Percentiles rank a stretch among this genome's conserved stretches.
These are phyloP conservation scores for Cercospora zeina DNA, from an alignment of 2,329 filamentous ascomycete species.

Conservation along the genomic window DNA sequence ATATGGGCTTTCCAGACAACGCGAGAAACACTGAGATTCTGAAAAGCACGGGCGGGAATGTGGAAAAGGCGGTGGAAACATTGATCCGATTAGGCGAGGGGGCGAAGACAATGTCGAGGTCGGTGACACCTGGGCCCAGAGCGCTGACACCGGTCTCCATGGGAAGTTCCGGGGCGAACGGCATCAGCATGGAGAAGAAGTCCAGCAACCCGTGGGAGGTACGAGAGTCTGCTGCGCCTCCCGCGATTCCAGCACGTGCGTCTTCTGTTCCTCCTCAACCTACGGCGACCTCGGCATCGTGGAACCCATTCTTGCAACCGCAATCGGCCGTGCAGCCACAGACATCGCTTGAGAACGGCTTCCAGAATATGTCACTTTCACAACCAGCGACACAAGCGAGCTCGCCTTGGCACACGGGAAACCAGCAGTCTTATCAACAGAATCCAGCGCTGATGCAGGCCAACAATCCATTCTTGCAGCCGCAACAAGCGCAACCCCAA, in stretches of 20 bases:
- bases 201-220: slow-evolving; percentile 49
- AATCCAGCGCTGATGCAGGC: slow-evolving; percentile 29
- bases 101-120: slow-evolving; percentile 44
- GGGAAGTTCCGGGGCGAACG: slow-evolving; percentile 48
- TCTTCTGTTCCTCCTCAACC: slow-evolving; percentile 38
- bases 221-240: slow-evolving; percentile 40
- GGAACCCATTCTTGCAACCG: slow-evolving; percentile 67
- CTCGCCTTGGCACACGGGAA: slow-evolving; percentile 16
- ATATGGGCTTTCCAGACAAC: slow-evolving; percentile 89
- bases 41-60: slow-evolving; percentile 77
- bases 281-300: slow-evolving; percentile 47
- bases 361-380: slow-evolving; percentile 72
- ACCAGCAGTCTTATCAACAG: slow-evolving; percentile 32
- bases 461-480: slow-evolving; percentile 37
- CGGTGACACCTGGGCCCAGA: slow-evolving; percentile 37
- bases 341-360: slow-evolving; percentile 43
- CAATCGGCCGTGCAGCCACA: slow-evolving; percentile 31
- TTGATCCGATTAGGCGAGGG: slow-evolving; percentile 80
- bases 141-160: slow-evolving; percentile 47
- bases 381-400: slow-evolving; percentile 21
- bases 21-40: slow-evolving; percentile 78
- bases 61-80: slow-evolving; percentile 83
- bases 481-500: slow-evolving; percentile 32
- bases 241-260: slow-evolving; percentile 34
- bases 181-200: slow-evolving; percentile 47